phyloP scores from a whole-genome alignment of 2,329 filamentous ascomycete species.

The Pseudogymnoascus sp. region DNA sequence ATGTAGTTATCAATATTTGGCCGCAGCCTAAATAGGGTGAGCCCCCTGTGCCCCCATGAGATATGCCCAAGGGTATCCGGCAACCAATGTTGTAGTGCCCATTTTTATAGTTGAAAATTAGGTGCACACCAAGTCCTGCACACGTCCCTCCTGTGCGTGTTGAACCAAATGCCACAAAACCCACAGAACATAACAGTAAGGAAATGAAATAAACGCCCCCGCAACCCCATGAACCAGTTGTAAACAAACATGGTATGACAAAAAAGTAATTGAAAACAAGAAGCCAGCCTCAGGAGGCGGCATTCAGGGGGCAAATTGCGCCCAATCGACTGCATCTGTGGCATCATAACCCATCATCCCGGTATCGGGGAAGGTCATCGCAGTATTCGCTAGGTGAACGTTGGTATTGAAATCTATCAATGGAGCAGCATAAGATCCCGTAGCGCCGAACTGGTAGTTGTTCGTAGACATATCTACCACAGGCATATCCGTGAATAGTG shows the following conservation, averaged over 20 bases:
- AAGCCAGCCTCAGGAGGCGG: not conserved
- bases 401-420: conserved; percentile 1
- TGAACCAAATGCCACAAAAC: not conserved
- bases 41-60: not conserved
- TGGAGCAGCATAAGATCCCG: not conserved
- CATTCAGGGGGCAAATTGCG: not conserved
- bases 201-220: conserved; percentile 2
- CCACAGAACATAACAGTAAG: not conserved
- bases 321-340: conserved; percentile 4
- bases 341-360: not conserved
- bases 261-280: conserved; percentile 8
- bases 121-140: not conserved
- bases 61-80: not conserved
- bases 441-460: not conserved
- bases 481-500: not conserved
- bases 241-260: not conserved
- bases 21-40: not conserved
- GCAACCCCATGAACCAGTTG: not conserved
- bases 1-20: not conserved
- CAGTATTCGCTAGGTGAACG: not conserved
- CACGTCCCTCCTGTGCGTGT: not conserved
- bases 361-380: not conserved
- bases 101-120: conserved; percentile 5
- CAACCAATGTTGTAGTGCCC: not conserved
- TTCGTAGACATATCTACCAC: not conserved